Percentiles rank a stretch among this genome's conserved stretches.
These are phyloP conservation scores for Rhizopogon vesiculosus DNA, from an alignment of 768 basidiomycete species.

Conservation along the genomic window DNA sequence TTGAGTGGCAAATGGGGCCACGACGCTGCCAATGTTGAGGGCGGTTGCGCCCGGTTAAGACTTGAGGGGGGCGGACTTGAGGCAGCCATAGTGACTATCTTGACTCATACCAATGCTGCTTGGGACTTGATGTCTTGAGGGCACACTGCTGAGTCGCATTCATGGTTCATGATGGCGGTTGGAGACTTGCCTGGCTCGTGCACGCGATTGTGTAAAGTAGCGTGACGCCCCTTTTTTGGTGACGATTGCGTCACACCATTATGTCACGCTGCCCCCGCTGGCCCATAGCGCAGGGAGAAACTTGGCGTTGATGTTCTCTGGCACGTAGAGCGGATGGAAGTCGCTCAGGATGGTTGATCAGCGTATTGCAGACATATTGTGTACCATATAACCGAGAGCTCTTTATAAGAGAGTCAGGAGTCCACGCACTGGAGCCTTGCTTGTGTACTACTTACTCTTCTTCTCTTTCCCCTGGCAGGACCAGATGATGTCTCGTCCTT, in stretches of 20 bases:
- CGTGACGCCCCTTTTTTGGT: slow-evolving; percentile 26
- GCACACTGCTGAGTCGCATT: slow-evolving; percentile 25
- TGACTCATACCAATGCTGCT: slow-evolving; percentile 25
- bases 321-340: neutral
- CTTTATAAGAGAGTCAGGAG: neutral
- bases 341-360: neutral
- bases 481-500: too few species aligned
- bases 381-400: neutral
- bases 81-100: slow-evolving; percentile 16
- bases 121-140: slow-evolving; percentile 12
- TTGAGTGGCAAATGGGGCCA: neutral
- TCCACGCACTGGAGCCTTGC: neutral
- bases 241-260: slow-evolving; percentile 16
- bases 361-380: neutral
- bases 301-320: neutral
- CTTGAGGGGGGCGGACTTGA: neutral
- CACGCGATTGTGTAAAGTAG: neutral
- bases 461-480: neutral
- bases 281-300: neutral
- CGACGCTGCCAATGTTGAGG: neutral
- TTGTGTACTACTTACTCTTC: neutral
- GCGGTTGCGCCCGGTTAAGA: slow-evolving; percentile 6
- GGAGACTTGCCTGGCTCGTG: slow-evolving; percentile 21
- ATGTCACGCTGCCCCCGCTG: slow-evolving; percentile 5
- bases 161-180: slow-evolving; percentile 20